Base-by-base conservation (phyloP, 371 early-diverging fungal genomes). In the Mucor ambiguus region DNA sequence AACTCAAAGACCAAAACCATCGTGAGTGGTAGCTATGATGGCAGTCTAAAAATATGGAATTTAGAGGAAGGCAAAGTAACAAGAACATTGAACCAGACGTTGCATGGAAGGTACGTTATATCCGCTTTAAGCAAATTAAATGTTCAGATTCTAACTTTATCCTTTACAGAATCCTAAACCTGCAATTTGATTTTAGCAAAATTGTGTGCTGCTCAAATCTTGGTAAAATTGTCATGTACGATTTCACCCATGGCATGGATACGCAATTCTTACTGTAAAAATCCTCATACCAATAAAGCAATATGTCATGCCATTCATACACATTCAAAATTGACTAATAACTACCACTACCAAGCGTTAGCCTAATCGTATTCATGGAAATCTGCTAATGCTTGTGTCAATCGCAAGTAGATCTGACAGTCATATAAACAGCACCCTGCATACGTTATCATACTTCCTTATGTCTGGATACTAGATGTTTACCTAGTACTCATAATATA, bases 171-270 rank as follows among this genome's bases (percentile, higher is more conserved):
- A 92, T 97, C 4, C 91, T 96, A 66, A 93, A 95, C 74, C 76
- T 96, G 20, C 92, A 92, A 72, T 90, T 94, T 70, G 93, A 95
- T 69, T 83, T 81, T 60, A 81, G 90, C 37, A 87, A 89, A 69
- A 93, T 97, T 49, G 87, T 96, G 20, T 89, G 89, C 35, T 93
- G 94, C 66, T 89, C 92, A 16, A 90, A 95, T 76, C 89, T 94
- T 58, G 86, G 84, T 60, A 87, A 87, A 72, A 91, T 95, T 58
- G 84, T 90, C 33, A 82, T 93, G 24, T 93, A 92, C 87, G 93
- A 95, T 70, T 95, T 92, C 78, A 80, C 88, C 0, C 75, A 82
- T 60, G 89, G 83, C 30, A 76, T 90, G 26, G 92, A 92, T 68
- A 86, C 85, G 2, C 84, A 82, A 26, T 88, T 87, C 61, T 63